A percentile compares a stretch with the other conserved stretches of the same genome.
Evolutionary conservation across 345 rosid genomes (phyloP).

Genomic region (Hevea brasiliensis): DNA sequence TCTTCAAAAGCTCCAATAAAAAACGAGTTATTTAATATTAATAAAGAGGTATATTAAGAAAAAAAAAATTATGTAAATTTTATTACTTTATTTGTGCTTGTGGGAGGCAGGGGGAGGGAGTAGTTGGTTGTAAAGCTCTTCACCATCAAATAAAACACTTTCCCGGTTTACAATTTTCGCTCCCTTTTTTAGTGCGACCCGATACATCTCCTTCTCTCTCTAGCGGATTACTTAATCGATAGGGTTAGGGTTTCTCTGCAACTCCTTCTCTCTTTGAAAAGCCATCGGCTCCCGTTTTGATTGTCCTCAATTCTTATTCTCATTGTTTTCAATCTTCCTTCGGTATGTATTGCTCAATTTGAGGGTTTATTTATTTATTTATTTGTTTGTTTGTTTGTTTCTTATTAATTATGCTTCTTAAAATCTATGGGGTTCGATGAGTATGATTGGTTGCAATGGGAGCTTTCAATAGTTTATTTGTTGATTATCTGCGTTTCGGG

Average conservation of each 20-base stretch:
- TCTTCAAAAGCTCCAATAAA: too few species aligned
- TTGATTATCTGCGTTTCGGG: background rate
- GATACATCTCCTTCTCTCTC: background rate
- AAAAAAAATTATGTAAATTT: too few species aligned
- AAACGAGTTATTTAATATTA: too few species aligned
- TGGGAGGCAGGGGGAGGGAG: too few species aligned
- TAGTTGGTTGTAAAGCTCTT: too few species aligned
- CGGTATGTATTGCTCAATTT: background rate
- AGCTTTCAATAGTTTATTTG: background rate
- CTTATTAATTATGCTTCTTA: background rate
- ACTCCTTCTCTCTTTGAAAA: background rate
- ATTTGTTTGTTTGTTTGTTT: background rate
- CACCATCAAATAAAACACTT: background rate
- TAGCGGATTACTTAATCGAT: background rate
- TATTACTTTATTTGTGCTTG: too few species aligned
- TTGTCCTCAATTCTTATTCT: background rate
- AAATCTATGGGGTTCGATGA: background rate
- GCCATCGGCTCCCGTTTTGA: too few species aligned
- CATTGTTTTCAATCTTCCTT: background rate
- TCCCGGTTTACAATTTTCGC: background rate
- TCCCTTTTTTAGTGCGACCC: background rate
- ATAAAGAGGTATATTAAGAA: too few species aligned
- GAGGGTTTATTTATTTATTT: background rate
- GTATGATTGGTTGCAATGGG: background rate
- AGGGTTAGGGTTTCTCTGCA: constrained; percentile 12